Evolutionary conservation across 208 protist species (phyloP).

Genomic region (Leishmania major): DNA sequence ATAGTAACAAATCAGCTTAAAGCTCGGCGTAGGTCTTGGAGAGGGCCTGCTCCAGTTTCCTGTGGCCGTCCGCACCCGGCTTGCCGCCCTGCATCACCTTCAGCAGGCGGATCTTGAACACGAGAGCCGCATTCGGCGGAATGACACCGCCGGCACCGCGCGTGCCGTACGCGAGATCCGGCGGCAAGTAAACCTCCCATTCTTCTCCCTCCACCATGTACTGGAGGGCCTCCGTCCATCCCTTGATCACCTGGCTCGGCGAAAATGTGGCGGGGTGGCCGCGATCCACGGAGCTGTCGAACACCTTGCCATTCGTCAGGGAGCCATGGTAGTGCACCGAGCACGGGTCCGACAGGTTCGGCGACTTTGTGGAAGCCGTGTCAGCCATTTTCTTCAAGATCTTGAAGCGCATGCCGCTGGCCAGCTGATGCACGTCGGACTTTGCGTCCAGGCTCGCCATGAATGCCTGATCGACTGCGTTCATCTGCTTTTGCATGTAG

Average conservation of each 20-base stretch:
- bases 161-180: constrained; percentile 75
- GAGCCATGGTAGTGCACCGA: constrained; percentile 82
- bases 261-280: constrained; percentile 63
- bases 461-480: constrained; percentile 43
- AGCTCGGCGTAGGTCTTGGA: constrained; percentile 54
- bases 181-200: constrained; percentile 84
- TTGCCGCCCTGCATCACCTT: constrained; percentile 70
- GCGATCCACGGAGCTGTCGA: constrained; percentile 82
- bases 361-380: constrained; percentile 33
- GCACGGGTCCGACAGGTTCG: constrained; percentile 59
- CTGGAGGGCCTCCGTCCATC: constrained; percentile 88
- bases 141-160: constrained; percentile 64
- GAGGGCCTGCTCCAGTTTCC: constrained; percentile 55
- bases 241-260: constrained; percentile 78
- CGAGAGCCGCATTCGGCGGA: constrained; percentile 62
- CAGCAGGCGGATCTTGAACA: constrained; percentile 83
- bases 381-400: constrained; percentile 50
- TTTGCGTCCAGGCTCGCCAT: constrained; percentile 40
- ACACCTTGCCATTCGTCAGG: constrained; percentile 71
- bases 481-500: constrained; percentile 14
- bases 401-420: constrained; percentile 82
- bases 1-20: constrained; percentile 22
- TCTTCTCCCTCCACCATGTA: constrained; percentile 85
- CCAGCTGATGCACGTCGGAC: constrained; percentile 60
- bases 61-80: constrained; percentile 44